Percentiles rank a stretch among this genome's conserved stretches.
Conservation (phyloP, 2,329 filamentous ascomycete species). For the Botrytis fabae region DNA sequence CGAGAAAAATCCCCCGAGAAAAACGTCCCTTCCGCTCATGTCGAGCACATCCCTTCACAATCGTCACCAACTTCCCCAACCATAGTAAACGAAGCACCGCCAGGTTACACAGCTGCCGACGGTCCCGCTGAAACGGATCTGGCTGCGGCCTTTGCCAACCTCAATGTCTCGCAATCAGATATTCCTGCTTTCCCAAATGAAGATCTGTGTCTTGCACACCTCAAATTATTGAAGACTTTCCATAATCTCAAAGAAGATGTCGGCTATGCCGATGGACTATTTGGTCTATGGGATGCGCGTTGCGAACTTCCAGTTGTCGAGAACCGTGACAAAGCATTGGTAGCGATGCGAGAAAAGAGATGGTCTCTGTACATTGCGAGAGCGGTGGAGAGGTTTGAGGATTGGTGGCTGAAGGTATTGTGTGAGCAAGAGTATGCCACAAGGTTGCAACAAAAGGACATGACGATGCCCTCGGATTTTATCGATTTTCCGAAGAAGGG, state of each 20-base stretch:
- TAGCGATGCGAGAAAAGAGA: conserved; percentile 65
- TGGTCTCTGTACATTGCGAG: conserved; percentile 69
- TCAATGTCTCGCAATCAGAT: conserved; percentile 40
- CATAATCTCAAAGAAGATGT: conserved; percentile 66
- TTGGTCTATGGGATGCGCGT: conserved; percentile 55
- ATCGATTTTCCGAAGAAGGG: conserved; percentile 24
- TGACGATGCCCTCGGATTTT: conserved; percentile 27
- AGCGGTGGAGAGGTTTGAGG: conserved; percentile 65
- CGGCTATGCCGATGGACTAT: conserved; percentile 66
- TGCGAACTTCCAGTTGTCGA: conserved; percentile 37
- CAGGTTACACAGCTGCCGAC: conserved; percentile 28
- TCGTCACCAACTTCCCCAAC: not conserved
- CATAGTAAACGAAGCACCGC: conserved; percentile 24
- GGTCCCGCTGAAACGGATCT: conserved; percentile 30
- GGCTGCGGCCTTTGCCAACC: conserved; percentile 43
- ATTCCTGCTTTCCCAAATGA: conserved; percentile 43
- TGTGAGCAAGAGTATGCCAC: conserved; percentile 28
- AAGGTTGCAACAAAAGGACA: conserved; percentile 29
- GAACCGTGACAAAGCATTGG: conserved; percentile 46
- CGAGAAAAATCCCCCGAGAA: not conserved
- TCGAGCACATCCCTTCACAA: not conserved
- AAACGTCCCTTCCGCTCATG: not conserved
- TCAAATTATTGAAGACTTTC: conserved; percentile 70
- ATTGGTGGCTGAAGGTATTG: conserved; percentile 57
- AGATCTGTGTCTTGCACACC: conserved; percentile 67